A percentile compares a stretch with the other conserved stretches of the same genome.
These are phyloP conservation scores for Dryas octopetala DNA, from an alignment of 306 rosid genomes.

Conservation along the genomic window DNA sequence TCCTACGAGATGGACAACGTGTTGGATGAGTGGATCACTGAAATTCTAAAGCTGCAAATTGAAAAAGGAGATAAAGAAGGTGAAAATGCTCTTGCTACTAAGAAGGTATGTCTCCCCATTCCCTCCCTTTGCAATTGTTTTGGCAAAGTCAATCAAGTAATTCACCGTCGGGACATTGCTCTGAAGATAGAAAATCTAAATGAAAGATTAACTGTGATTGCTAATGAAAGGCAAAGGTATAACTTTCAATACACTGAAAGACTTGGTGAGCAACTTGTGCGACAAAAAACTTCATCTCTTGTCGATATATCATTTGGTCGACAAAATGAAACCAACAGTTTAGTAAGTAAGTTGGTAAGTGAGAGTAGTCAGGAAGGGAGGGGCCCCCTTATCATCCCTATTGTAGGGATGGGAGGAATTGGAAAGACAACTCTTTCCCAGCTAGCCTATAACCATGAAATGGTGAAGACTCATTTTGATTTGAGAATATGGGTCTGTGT, in stretches of 20 bases:
- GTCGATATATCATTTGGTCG: not conserved
- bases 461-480: not conserved
- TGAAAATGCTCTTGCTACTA: not conserved
- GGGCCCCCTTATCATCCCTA: not conserved
- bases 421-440: conserved; percentile 5
- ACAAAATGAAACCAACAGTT: not conserved
- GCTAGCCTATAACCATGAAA: not conserved
- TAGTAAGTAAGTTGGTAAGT: not conserved
- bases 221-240: not conserved
- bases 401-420: conserved; percentile 14
- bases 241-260: not conserved
- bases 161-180: not conserved
- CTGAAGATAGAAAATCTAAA: not conserved
- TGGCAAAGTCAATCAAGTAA: not conserved
- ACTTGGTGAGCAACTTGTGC: not conserved
- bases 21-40: conserved; percentile 5
- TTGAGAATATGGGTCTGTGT: conserved; percentile 15
- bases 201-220: not conserved
- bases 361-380: not conserved
- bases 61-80: not conserved
- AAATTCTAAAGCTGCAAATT: not conserved
- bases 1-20: not conserved
- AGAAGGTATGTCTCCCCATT: not conserved
- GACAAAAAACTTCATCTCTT: not conserved
- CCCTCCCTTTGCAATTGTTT: not conserved